Evolutionary conservation across 352 stramenopile genomes (phyloP).

Genomic region (Globisporangium viniferum): DNA sequence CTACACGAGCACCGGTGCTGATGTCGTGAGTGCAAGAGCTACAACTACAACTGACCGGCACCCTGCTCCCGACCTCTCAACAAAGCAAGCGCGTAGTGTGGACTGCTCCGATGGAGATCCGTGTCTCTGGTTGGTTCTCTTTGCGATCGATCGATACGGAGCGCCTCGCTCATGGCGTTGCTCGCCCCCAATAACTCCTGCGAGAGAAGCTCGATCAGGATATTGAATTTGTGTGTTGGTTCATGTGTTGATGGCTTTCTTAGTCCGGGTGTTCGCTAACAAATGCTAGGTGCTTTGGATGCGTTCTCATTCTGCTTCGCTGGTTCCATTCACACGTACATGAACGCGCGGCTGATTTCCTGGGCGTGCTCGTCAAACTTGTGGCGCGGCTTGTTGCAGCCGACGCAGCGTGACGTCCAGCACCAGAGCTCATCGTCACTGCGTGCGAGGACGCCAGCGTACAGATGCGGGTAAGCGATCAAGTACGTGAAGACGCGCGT

Average conservation of each 20-base stretch:
- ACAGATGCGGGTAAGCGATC: background rate
- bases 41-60: too few relatives aligned
- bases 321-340: background rate
- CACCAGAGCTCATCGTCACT: background rate
- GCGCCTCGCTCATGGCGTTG: too few relatives aligned
- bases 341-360: background rate
- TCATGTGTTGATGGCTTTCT: background rate
- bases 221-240: background rate
- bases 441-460: background rate
- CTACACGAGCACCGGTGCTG: too few relatives aligned
- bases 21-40: too few relatives aligned
- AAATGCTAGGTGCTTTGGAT: background rate
- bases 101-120: too few relatives aligned
- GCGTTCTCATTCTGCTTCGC: background rate
- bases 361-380: background rate
- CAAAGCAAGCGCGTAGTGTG: too few relatives aligned
- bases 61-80: too few relatives aligned
- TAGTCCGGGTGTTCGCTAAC: background rate
- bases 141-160: too few relatives aligned
- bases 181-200: too few relatives aligned
- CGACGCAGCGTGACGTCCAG: background rate
- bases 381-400: conserved; percentile 1
- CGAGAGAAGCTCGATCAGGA: too few relatives aligned
- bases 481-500: background rate
- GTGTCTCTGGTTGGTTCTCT: too few relatives aligned